phyloP scores from a whole-genome alignment of 176 grass and related monocot species.

The Phoenix dactylifera region DNA sequence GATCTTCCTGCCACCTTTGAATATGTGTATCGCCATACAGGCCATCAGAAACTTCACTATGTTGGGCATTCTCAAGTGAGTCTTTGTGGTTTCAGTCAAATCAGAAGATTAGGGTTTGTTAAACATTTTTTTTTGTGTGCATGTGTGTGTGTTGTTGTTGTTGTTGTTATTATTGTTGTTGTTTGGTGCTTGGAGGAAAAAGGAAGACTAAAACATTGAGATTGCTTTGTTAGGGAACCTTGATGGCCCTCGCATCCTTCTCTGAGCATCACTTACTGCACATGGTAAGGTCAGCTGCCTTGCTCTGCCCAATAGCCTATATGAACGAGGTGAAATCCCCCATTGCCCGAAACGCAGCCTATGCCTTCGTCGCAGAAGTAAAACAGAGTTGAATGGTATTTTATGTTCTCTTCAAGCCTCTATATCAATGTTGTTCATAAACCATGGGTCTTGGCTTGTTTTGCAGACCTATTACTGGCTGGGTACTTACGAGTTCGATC shows the following conservation, averaged over 20 bases:
- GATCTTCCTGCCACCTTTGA: conserved; percentile 49
- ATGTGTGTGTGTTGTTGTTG: not conserved
- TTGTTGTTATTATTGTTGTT: not conserved
- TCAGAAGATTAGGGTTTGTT: no score
- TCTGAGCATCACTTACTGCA: conserved; percentile 34
- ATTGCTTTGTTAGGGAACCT: conserved; percentile 32
- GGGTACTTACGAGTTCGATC: conserved; percentile 38
- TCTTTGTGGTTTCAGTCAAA: not conserved
- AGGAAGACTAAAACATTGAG: no score
- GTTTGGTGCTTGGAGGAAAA: no score
- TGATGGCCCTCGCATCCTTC: conserved; percentile 46
- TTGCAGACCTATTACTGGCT: conserved; percentile 29
- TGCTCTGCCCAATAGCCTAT: conserved; percentile 52
- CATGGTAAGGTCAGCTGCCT: conserved; percentile 42
- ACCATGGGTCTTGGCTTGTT: conserved; percentile 9
- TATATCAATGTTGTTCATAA: not conserved
- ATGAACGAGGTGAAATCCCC: conserved; percentile 26
- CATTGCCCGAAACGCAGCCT: conserved; percentile 7
- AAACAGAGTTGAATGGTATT: conserved; percentile 6
- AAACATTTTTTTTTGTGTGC: not conserved
- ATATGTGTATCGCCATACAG: conserved; percentile 31
- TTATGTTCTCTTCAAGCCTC: not conserved
- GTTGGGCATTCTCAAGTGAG: conserved; percentile 45
- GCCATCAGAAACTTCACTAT: conserved; percentile 43
- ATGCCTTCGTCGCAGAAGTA: conserved; percentile 37